Evolutionary conservation across 1,139 yeast genomes (phyloP), one percentile per base, ranked within the genome.

Genomic region (Blastobotrys indianensis): DNA sequence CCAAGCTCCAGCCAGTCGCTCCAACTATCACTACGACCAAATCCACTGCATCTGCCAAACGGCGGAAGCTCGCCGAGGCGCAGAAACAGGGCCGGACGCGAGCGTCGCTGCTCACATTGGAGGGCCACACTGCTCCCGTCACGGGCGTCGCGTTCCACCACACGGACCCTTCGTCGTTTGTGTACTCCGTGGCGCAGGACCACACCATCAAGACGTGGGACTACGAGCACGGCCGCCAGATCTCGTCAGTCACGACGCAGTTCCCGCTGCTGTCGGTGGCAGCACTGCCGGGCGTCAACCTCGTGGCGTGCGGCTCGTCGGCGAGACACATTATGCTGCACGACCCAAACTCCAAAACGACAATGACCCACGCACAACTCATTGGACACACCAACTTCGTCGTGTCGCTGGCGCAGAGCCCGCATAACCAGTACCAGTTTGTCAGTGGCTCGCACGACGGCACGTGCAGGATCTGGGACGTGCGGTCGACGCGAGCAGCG

Each of bases 171-270:
- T 47, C 94, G 0, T 95, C 90, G 5, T 20, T 20, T 7, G 95
- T 82, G 12, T 92, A 92, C 67, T 87, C 97, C 0, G 96, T 85
- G 1, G 85, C 97, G 3, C 97, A 88, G 65, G 97, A 92, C 68
- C 98, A 92, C 64, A 80, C 95, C 1, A 80, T 92, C 54, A 85
- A 85, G 60, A 92, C 98, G 0, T 92, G 98, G 97, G 98, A 92
- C 69, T 73, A 90, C 58, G 82, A 86, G 16, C 87, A 97, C 4
- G 72, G 84, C 13, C 76, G 85, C 54, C 79, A 86, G 59, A 82
- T 88, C 36, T 97, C 88, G 62, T 85, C 97, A 4, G 82, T 87
- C 66, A 77, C 85, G 20, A 88, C 97, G 0, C 85, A 92, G n/a
- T 88, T 77, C 67, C 82, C 97, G 7, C 73, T 92, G 52, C 74